Base-by-base conservation (phyloP, 306 rosid genomes). In the Coriaria nepalensis region DNA sequence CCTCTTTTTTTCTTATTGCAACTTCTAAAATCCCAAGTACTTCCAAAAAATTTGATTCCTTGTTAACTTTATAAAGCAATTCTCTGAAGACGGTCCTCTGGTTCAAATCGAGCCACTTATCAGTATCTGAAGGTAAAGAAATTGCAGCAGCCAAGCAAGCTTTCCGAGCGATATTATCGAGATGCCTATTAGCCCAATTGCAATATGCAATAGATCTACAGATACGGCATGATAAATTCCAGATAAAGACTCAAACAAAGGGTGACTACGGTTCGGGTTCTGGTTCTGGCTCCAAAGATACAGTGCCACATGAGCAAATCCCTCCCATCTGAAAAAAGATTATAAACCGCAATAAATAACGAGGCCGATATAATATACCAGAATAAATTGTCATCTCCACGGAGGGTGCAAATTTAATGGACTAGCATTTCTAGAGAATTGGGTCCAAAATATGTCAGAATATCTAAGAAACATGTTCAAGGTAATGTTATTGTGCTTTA, bases 321-420 rank as follows among this genome's bases (percentile, higher is more conserved):
- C 96, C 63, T 78, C 94, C 96, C 96, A 86, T 76, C 96, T 82
- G 79, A 66, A 47, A 59, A 65, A 20, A 49, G 10, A 50, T 7
- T 56, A 39, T 14, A 52, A 7, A 29, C 50, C 43, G 35, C n/a
- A 61, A 54, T 37, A 53, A 40, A 60, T 50, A 13, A 35, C 14
- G 38, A 39, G 35, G 10, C 10, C 38, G 9, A 35, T 14, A 13
- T 14, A 52, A 37, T 9, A 35, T 15, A 15, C 29, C 3, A 20
- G 29, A 20, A 20, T 20, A 20, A 20, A 20, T 20, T 20, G 29
- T 20, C 3, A 1, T 20, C 29, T 20, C 29, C 29, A 20, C 29
- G 29, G 29, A 20, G 29, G 29, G 29, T 20, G 29, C 29, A 20
- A 20, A 20, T 20, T 20, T 20, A 20, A 20, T 20, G 29, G 29